Evolutionary conservation across 2,329 filamentous ascomycete species (phyloP).

Genomic region (Clarireedia monteithiana): DNA sequence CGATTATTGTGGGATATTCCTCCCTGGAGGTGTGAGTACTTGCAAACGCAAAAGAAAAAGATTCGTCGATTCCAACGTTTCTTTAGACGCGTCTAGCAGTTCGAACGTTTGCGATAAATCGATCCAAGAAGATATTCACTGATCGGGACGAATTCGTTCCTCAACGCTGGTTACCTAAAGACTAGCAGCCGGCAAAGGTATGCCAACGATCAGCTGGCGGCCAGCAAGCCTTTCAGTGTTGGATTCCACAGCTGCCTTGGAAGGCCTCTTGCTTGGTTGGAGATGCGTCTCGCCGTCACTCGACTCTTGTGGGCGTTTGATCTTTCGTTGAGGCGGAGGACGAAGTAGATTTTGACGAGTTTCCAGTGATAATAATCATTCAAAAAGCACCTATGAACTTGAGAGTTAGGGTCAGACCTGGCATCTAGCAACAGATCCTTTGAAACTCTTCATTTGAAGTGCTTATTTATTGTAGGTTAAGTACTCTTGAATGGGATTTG

Average conservation of each 20-base stretch:
- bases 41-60: neutral
- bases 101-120: neutral
- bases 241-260: conserved; percentile 10
- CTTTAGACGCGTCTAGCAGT: conserved; percentile 8
- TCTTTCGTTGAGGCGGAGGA: neutral
- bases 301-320: neutral
- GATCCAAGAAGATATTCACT: conserved; percentile 1
- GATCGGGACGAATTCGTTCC: conserved; percentile 10
- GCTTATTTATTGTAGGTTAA: too few relatives aligned
- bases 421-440: neutral
- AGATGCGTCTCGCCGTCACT: neutral
- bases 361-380: neutral
- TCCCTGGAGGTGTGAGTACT: conserved; percentile 3
- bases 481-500: too few relatives aligned
- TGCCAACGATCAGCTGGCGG: conserved; percentile 1
- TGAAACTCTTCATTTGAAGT: too few relatives aligned
- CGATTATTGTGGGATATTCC: neutral
- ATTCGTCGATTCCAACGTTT: neutral
- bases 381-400: neutral
- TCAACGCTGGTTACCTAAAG: conserved; percentile 28
- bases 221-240: conserved; percentile 5
- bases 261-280: neutral
- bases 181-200: neutral
- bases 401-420: neutral
- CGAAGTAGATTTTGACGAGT: neutral